phyloP scores from a whole-genome alignment of 352 stramenopile species.

The Globisporangium ultimum region DNA sequence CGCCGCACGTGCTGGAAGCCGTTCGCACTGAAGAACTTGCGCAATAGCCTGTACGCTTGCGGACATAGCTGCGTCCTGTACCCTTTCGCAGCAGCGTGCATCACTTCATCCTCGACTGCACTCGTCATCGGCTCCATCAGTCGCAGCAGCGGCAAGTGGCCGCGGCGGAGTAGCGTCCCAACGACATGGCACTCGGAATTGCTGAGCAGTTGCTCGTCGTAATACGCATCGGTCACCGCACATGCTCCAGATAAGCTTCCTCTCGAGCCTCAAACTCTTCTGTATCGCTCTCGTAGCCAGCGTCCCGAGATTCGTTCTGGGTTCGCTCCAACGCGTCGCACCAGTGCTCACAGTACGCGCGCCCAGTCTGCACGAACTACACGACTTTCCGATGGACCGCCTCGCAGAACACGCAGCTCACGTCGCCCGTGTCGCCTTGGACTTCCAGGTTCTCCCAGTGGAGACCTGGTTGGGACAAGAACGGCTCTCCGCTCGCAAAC shows the following conservation, averaged over 20 bases:
- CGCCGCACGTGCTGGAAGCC: slow-evolving; percentile 3
- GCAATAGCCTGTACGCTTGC: not conserved
- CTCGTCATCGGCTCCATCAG: slow-evolving; percentile 3
- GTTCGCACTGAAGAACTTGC: slow-evolving; percentile 4
- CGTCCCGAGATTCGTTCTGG: not conserved
- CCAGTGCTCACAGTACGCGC: slow-evolving; percentile 1
- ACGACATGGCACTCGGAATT: not conserved
- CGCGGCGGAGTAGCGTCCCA: not conserved
- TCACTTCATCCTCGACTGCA: slow-evolving; percentile 1
- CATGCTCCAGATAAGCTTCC: slow-evolving; percentile 1
- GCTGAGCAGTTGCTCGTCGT: not conserved
- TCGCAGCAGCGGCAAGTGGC: slow-evolving; percentile 3
- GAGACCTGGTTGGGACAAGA: no score
- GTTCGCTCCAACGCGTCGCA: not conserved
- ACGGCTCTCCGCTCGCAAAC: slow-evolving; percentile 1
- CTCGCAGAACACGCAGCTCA: slow-evolving; percentile 2
- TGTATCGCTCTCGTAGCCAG: slow-evolving; percentile 1
- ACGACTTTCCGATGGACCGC: slow-evolving; percentile 1
- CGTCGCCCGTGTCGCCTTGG: slow-evolving; percentile 3
- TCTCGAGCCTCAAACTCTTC: slow-evolving; percentile 1
- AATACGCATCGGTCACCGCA: slow-evolving; percentile 2
- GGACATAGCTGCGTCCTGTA: not conserved
- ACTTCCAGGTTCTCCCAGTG: slow-evolving; percentile 3
- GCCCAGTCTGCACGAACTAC: not conserved
- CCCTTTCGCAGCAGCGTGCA: not conserved